Percentiles rank a stretch among this genome's conserved stretches.
Evolutionary conservation across 306 rosid species (phyloP).

Genomic region (Glycine soja): DNA sequence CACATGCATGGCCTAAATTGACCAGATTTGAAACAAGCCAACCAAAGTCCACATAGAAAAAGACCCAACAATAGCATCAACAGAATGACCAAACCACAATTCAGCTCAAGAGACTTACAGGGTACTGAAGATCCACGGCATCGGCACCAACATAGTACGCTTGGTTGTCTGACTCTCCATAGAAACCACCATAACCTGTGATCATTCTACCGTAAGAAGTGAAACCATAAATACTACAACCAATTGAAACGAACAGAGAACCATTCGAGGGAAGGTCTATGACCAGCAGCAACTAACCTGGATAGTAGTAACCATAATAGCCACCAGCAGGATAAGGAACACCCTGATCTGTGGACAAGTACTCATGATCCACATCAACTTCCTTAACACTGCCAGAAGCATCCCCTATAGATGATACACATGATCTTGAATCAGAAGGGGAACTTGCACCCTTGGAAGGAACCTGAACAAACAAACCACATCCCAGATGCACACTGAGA

Average conservation of each 20-base stretch:
- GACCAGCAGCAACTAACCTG: constrained; percentile 64
- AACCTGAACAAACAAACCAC: constrained; percentile 49
- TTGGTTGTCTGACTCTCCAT: constrained; percentile 71
- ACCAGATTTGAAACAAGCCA: constrained; percentile 35
- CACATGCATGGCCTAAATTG: constrained; percentile 5
- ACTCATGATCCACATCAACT: constrained; percentile 61
- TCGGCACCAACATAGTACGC: constrained; percentile 71
- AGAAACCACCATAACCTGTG: constrained; percentile 73
- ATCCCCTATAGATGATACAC: constrained; percentile 66
- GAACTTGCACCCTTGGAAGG: constrained; percentile 64
- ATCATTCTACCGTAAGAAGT: constrained; percentile 60
- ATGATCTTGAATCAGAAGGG: constrained; percentile 72
- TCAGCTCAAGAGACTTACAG: constrained; percentile 59
- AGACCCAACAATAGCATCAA: constrained; percentile 4
- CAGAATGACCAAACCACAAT: background rate
- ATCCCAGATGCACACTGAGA: constrained; percentile 39
- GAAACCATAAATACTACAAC: constrained; percentile 52
- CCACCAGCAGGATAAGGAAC: constrained; percentile 52
- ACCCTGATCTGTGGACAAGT: constrained; percentile 52
- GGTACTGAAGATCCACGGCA: constrained; percentile 66
- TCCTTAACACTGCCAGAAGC: constrained; percentile 58
- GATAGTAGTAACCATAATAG: constrained; percentile 73
- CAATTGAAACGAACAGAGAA: constrained; percentile 32
- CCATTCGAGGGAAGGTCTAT: constrained; percentile 16
- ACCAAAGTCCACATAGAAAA: constrained; percentile 36